phyloP scores from a whole-genome alignment of 2,329 filamentous ascomycete species.

The Verruconis gallopava region DNA sequence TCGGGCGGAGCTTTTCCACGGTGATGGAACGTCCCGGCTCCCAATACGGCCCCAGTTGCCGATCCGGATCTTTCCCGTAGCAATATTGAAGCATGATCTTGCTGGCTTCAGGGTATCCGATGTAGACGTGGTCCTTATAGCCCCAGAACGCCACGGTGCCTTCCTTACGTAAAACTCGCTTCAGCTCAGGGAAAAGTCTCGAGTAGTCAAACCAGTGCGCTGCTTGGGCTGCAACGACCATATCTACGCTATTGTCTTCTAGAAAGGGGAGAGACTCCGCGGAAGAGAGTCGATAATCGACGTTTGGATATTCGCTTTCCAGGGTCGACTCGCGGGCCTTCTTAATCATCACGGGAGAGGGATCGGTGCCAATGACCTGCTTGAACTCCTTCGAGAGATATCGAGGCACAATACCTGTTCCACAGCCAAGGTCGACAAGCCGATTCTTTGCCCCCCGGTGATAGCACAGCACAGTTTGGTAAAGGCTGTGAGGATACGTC shows the following conservation, averaged over 20 bases:
- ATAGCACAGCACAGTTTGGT: slow-evolving; percentile 40
- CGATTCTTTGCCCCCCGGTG: slow-evolving; percentile 31
- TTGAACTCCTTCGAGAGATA: slow-evolving; percentile 41
- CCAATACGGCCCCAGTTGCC: slow-evolving; percentile 46
- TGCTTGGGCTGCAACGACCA: slow-evolving; percentile 40
- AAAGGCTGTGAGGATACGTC: slow-evolving; percentile 43
- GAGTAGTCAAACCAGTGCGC: slow-evolving; percentile 55
- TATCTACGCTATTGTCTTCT: slow-evolving; percentile 37
- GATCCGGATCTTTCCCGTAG: slow-evolving; percentile 36
- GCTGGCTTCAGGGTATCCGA: slow-evolving; percentile 40
- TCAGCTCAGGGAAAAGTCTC: slow-evolving; percentile 42
- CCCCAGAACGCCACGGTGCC: slow-evolving; percentile 54
- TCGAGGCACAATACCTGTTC: slow-evolving; percentile 45
- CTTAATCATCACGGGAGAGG: slow-evolving; percentile 41
- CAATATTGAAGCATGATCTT: slow-evolving; percentile 40
- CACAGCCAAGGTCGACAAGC: slow-evolving; percentile 49
- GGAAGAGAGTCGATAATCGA: slow-evolving; percentile 36
- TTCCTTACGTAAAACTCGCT: slow-evolving; percentile 38
- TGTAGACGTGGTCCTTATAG: slow-evolving; percentile 50
- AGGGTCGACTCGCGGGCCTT: slow-evolving; percentile 19
- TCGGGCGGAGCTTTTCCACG: slow-evolving; percentile 36
- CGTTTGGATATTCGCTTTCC: slow-evolving; percentile 23
- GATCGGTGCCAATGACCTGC: slow-evolving; percentile 41
- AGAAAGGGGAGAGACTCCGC: slow-evolving; percentile 45
- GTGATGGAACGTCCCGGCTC: slow-evolving; percentile 45